A percentile compares a stretch with the other conserved stretches of the same genome.
Evolutionary conservation across 306 rosid genomes (phyloP).

Genomic region (Clitoria ternatea): DNA sequence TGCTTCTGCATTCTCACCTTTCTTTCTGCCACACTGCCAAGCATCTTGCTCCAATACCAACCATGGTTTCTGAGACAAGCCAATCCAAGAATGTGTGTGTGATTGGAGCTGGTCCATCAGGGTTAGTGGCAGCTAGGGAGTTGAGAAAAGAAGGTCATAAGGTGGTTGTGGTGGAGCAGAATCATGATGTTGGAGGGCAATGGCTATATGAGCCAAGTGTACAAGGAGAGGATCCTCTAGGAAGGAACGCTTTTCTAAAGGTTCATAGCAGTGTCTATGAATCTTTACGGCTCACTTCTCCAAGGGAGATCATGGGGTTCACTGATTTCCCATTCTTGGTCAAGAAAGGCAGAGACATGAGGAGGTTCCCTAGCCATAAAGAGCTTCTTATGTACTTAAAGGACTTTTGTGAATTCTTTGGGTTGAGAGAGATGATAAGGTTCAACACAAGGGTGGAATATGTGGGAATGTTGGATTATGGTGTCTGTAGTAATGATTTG

Average conservation of each 20-base stretch:
- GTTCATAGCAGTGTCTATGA: conserved; percentile 74
- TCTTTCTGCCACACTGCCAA: background rate
- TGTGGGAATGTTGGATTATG: conserved; percentile 62
- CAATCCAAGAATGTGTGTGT: conserved; percentile 66
- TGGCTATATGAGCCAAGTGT: conserved; percentile 79
- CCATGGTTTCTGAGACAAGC: conserved; percentile 57
- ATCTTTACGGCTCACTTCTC: conserved; percentile 67
- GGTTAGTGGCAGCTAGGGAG: conserved; percentile 86
- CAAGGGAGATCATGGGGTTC: conserved; percentile 87
- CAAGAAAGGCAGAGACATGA: conserved; percentile 73
- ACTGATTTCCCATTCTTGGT: conserved; percentile 72
- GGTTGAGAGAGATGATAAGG: conserved; percentile 66
- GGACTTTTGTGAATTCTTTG: conserved; percentile 73
- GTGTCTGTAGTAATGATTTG: conserved; percentile 44
- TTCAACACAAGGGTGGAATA: conserved; percentile 70
- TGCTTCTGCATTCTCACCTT: conserved; percentile 13
- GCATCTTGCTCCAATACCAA: background rate
- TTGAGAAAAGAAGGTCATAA: conserved; percentile 74
- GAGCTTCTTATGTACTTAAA: conserved; percentile 60
- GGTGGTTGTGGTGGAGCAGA: conserved; percentile 66
- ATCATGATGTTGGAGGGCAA: conserved; percentile 90
- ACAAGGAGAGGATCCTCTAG: conserved; percentile 62
- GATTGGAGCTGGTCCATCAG: conserved; percentile 88
- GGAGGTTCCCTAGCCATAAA: conserved; percentile 83
- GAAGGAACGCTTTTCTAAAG: conserved; percentile 44